Evolutionary conservation across 1,139 yeast genomes (phyloP).

Genomic region (Yamadazyma spencermartinsiae): DNA sequence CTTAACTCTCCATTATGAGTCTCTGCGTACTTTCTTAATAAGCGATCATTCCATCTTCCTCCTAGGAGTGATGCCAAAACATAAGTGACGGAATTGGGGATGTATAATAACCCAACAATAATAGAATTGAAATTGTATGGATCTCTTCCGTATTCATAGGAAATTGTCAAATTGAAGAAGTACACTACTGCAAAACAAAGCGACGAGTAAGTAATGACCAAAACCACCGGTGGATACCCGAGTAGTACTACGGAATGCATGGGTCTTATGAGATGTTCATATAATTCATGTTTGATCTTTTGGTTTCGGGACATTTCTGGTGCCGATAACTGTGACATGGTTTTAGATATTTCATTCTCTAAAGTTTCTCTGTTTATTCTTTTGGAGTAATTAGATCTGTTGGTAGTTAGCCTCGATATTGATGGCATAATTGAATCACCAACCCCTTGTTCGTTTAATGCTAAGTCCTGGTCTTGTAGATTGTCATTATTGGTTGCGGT

Average conservation of each 20-base stretch:
- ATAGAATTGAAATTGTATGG: conserved; percentile 73
- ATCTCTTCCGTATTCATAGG: conserved; percentile 56
- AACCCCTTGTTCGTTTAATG: conserved; percentile 28
- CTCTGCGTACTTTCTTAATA: conserved; percentile 54
- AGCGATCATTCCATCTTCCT: conserved; percentile 75
- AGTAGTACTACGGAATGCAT: conserved; percentile 52
- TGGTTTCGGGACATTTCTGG: conserved; percentile 14
- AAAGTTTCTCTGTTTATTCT: conserved; percentile 26
- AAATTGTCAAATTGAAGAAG: conserved; percentile 72
- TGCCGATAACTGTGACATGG: conserved; percentile 13
- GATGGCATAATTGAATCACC: conserved; percentile 43
- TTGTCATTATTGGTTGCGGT: conserved; percentile 3
- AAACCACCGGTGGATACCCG: conserved; percentile 69
- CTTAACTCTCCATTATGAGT: conserved; percentile 62
- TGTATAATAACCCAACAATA: conserved; percentile 72
- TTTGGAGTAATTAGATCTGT: conserved; percentile 34
- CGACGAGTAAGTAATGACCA: conserved; percentile 65
- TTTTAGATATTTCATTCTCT: conserved; percentile 23
- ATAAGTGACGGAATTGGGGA: conserved; percentile 82
- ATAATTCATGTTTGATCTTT: conserved; percentile 23
- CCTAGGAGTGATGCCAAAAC: conserved; percentile 72
- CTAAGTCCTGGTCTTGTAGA: conserved; percentile 6
- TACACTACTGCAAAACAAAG: conserved; percentile 69
- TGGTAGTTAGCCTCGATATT: conserved; percentile 36
- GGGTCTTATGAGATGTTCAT: conserved; percentile 49